A percentile compares a stretch with the other conserved stretches of the same genome.
Conservation (phyloP, 768 basidiomycete species). For the Hydnomerulius pinastri region DNA sequence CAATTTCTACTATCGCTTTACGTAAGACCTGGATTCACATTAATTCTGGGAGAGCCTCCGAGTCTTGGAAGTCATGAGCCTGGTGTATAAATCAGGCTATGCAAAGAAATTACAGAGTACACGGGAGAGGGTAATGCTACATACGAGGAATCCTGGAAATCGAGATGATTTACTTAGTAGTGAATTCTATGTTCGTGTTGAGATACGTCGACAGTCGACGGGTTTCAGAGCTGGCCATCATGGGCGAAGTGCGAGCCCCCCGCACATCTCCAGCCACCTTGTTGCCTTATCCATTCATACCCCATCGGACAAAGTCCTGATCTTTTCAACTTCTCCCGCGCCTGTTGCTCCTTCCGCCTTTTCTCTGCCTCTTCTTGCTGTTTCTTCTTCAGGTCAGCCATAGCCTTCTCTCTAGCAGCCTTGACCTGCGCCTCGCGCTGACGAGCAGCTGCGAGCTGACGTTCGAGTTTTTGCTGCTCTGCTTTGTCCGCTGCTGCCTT, state of each 20-base stretch:
- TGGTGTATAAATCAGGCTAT: no score
- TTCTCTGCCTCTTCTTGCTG: constrained; percentile 41
- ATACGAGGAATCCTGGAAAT: no score
- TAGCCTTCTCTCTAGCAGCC: constrained; percentile 26
- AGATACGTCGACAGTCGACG: no score
- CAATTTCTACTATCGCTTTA: no score
- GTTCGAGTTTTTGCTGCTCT: constrained; percentile 23
- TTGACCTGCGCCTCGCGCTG: constrained; percentile 26
- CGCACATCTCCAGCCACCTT: constrained; percentile 45
- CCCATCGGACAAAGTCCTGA: constrained; percentile 55
- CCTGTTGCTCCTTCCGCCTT: constrained; percentile 21
- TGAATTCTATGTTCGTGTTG: no score
- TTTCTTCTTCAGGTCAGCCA: constrained; percentile 31
- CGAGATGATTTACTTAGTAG: no score
- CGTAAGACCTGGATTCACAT: no score
- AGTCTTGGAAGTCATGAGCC: no score
- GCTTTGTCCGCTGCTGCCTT: constrained; percentile 20
- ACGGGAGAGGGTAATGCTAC: no score
- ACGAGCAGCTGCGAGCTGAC: constrained; percentile 29
- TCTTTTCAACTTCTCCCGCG: constrained; percentile 41
- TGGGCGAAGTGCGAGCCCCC: constrained; percentile 47
- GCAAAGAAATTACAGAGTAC: no score
- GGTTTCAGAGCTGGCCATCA: constrained; percentile 33
- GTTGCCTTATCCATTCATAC: constrained; percentile 45
- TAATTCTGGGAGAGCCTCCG: no score